These are phyloP conservation scores for Cladosporium velox DNA, from an alignment of 2,329 filamentous ascomycete genomes.

Conservation along the genomic window DNA sequence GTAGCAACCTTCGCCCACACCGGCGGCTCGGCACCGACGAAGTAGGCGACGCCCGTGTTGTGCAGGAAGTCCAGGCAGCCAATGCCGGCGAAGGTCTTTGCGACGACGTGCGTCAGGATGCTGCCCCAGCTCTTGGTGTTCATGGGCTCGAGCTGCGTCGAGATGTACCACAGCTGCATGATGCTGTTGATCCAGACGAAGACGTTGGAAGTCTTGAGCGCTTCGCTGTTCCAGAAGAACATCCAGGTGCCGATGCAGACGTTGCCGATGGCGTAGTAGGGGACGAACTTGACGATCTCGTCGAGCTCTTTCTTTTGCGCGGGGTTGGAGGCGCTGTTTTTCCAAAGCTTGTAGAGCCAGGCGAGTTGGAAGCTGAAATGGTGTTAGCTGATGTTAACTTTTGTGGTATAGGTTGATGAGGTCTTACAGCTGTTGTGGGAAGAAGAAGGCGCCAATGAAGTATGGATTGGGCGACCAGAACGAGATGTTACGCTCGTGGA, in stretches of 20 bases:
- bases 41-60: conserved; percentile 60
- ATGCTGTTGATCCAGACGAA: conserved; percentile 60
- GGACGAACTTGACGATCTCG: conserved; percentile 57
- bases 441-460: conserved; percentile 63
- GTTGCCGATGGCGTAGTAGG: conserved; percentile 59
- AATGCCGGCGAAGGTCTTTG: conserved; percentile 63
- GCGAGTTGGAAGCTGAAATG: conserved; percentile 50
- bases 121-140: conserved; percentile 52
- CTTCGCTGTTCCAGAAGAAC: conserved; percentile 61
- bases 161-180: conserved; percentile 57
- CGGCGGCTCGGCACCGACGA: conserved; percentile 50
- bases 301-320: conserved; percentile 47
- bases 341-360: conserved; percentile 60
- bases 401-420: neutral
- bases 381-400: neutral
- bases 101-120: conserved; percentile 59
- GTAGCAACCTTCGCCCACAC: conserved; percentile 54
- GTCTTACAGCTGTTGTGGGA: conserved; percentile 55
- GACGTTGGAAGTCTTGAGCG: conserved; percentile 54
- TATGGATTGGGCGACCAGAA: conserved; percentile 61
- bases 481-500: conserved; percentile 59
- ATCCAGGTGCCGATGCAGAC: conserved; percentile 64
- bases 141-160: conserved; percentile 51
- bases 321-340: conserved; percentile 45
- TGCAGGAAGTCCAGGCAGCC: conserved; percentile 61